Base-by-base conservation (phyloP, 176 grass and related monocot species). In the Puccinellia tenuiflora region DNA sequence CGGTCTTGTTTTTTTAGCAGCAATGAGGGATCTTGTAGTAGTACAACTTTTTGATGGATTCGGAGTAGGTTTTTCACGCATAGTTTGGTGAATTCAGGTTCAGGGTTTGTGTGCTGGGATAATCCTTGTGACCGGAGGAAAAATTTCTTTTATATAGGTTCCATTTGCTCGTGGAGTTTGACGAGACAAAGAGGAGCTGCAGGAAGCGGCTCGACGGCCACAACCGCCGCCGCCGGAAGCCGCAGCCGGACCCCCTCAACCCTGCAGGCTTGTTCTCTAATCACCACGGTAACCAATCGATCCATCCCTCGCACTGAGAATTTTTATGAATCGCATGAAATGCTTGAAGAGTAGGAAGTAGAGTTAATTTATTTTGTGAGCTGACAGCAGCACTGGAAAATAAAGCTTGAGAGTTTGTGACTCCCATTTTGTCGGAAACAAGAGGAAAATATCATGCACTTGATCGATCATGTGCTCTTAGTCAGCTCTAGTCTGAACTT, bases 131-230 rank as follows among this genome's bases (percentile, higher is more conserved):
- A 18, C 73, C 0, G 7, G 28, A 76, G 21, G 8, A 26, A 25
- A 60, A 16, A 67, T 42, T 50, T 76, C 9, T 25, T 33, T 73
- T 15, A n/a, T 48, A 50, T 46, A 97, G 94, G 90, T 97, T 97
- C 85, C 94, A 97, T 90, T 53, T 86, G 77, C 85, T 97, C 0
- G 88, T 46, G n/a, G 94, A 97, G 64, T 97, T 97, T 7, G 94
- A 97, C 30, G 94, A 94, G 80, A 73, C 67, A n/a, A 97, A 97
- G 83, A 84, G 90, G 83, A 97, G 94, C 85, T 97, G 94, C 82
- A 78, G 94, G 82, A 97, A 94, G 76, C 90, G 94, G 24, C 91
- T 97, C 15, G 89, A 91, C 18, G 91, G 91, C 1, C 94, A 97
- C 85, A 97, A 97, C 73, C 76, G 90, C 9, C 92, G 94, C 25